These are phyloP conservation scores for Fusarium sp. DNA, from an alignment of 2,329 filamentous ascomycete species.

Conservation along the genomic window DNA sequence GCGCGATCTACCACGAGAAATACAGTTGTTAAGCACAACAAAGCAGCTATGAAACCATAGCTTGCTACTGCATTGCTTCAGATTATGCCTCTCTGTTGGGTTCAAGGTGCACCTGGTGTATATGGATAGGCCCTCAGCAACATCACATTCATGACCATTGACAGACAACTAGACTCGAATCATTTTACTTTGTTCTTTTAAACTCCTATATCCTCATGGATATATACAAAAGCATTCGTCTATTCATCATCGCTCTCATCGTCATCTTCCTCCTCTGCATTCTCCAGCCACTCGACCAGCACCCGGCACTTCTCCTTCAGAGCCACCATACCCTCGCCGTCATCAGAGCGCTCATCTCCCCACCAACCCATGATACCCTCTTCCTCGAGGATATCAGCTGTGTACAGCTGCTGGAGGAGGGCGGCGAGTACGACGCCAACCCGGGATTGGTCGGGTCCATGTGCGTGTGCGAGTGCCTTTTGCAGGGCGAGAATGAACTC, in stretches of 20 bases:
- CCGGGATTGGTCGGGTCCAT: slow-evolving; percentile 60
- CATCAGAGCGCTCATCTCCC: slow-evolving; percentile 72
- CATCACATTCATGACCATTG: not conserved
- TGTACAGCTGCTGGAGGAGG: slow-evolving; percentile 83
- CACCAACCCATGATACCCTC: slow-evolving; percentile 91
- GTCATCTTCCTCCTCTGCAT: slow-evolving; percentile 75
- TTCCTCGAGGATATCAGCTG: slow-evolving; percentile 84
- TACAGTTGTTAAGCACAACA: not conserved
- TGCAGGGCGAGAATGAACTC: slow-evolving; percentile 86
- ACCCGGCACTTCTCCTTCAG: slow-evolving; percentile 77
- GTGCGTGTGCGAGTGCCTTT: slow-evolving; percentile 73
- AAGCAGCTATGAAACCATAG: not conserved
- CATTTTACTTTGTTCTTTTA: slow-evolving; percentile 27
- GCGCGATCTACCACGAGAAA: not conserved
- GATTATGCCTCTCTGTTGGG: not conserved
- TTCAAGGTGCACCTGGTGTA: not conserved
- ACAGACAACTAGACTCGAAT: not conserved
- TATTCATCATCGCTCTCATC: slow-evolving; percentile 57
- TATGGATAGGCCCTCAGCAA: not conserved
- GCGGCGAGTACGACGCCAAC: slow-evolving; percentile 74
- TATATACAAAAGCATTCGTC: slow-evolving; percentile 10
- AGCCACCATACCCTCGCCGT: slow-evolving; percentile 70
- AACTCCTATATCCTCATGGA: slow-evolving; percentile 22
- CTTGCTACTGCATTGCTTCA: not conserved
- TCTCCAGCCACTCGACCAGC: slow-evolving; percentile 84